Conservation (phyloP, 306 rosid species). For the Cicer cuneatum region DNA sequence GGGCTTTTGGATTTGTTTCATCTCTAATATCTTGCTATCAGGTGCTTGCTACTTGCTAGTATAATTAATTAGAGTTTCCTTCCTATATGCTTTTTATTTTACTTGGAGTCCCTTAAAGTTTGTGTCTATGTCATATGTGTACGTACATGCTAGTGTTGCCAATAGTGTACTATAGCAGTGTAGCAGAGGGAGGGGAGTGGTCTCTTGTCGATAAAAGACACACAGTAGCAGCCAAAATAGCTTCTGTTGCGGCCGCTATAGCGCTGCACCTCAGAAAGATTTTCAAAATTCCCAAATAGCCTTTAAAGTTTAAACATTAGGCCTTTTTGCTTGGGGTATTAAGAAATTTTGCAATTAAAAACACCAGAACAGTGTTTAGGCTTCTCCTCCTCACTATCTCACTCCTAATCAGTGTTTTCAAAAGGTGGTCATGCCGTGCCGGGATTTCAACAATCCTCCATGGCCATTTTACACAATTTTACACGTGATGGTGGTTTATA, state of each 20-base stretch:
- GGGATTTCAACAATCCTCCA: too few species aligned
- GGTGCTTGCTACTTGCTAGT: constrained; percentile 54
- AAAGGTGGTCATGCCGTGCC: too few species aligned
- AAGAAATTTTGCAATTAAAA: background rate
- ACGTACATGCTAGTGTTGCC: background rate
- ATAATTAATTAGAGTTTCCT: constrained; percentile 23
- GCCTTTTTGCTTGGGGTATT: background rate
- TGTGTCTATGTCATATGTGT: constrained; percentile 23
- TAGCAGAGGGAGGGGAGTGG: background rate
- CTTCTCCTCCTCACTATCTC: background rate
- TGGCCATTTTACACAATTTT: too few species aligned
- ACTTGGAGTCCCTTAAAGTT: constrained; percentile 11
- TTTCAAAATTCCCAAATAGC: background rate
- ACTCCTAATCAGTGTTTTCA: too few species aligned
- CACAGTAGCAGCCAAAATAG: background rate
- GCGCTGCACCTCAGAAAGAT: background rate
- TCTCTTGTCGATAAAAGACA: background rate
- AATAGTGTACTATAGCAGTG: background rate
- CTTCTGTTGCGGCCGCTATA: background rate
- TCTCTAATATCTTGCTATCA: constrained; percentile 96
- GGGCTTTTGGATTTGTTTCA: constrained; percentile 82
- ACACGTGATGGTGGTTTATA: too few species aligned
- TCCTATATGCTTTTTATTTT: constrained; percentile 35
- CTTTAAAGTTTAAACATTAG: background rate
- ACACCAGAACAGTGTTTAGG: background rate